Evolutionary conservation across 257 asterid species (phyloP).

Genomic region (Jacaranda mimosifolia): DNA sequence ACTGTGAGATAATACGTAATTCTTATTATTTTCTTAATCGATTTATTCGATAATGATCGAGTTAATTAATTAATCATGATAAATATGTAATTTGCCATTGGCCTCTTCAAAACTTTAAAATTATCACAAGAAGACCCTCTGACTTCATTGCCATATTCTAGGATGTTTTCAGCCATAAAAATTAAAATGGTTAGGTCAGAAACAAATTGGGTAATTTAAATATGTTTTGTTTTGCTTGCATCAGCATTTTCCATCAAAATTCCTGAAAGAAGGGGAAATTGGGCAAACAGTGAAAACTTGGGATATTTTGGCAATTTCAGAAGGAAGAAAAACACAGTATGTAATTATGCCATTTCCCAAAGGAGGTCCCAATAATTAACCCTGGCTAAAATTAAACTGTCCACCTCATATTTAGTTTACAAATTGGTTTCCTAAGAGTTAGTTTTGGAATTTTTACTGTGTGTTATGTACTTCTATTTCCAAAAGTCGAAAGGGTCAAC

Average conservation of each 20-base stretch:
- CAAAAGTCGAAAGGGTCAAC: background rate
- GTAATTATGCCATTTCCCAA: background rate
- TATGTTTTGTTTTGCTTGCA: no score
- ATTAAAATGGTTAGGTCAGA: no score
- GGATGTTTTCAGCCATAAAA: background rate
- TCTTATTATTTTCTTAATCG: background rate
- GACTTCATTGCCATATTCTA: background rate
- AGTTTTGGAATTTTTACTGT: background rate
- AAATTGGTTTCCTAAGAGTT: no score
- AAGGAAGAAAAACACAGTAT: background rate
- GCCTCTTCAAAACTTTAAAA: background rate
- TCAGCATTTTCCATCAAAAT: no score
- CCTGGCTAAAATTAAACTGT: background rate
- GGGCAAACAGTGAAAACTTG: background rate
- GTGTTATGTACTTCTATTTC: background rate
- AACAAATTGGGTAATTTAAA: no score
- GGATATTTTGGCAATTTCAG: background rate
- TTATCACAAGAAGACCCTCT: background rate
- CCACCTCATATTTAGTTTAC: background rate
- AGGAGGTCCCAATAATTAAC: background rate
- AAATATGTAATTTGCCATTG: background rate
- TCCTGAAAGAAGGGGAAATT: background rate
- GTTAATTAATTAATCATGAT: background rate
- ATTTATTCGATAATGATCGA: background rate
- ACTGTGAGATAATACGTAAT: background rate